Base-by-base conservation (phyloP, 495 filamentous ascomycete genomes). In the Xylaria longipes region DNA sequence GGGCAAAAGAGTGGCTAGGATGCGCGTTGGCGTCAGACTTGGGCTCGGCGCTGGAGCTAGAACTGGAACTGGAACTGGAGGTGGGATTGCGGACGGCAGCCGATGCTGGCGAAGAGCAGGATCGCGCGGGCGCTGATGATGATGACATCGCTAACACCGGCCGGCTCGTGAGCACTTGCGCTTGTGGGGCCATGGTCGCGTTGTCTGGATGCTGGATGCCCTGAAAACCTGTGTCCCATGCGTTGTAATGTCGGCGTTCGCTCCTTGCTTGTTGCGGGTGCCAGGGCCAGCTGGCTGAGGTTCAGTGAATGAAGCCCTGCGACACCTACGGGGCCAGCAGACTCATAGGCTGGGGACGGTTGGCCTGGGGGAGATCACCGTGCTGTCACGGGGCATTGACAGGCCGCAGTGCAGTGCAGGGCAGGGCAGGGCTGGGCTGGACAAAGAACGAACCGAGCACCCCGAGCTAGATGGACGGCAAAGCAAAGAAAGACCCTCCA, bases 41-140 rank as follows among this genome's bases (percentile, higher is more conserved):
- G 39, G 74, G 64, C 68, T 60, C 43, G 67, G 62, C 62, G 65
- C 64, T 60, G 54, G 63, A 46, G 14, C 60, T 29, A 25, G 45
- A 57, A 39, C 46, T 29, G 58, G 43, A n/a, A 14, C 9, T 20
- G 27, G 45, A 4, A 27, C 45, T 35, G 22, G 22, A 65, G 43
- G 11, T 58, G 48, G 37, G n/a, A 39, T 31, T 22, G 58, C 68
- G 45, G 46, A 60, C 37, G 54, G 27, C 43, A 22, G 46, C 46
- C 35, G 60, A 25, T 11, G 20, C 9, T 15, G 43, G 45, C 27
- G 60, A 46, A 0, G 54, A 25, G 56, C 17, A 68, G 65, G 46
- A 41, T 56, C 11, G 9, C 15, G 35, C 35, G 48, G 65, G 48
- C 14, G 50, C 22, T 41, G 66, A 62, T 62, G 35, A 29, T 48